A percentile compares a stretch with the other conserved stretches of the same genome.
Conservation (phyloP, 768 basidiomycete species). For the Boletus reticulatus region DNA sequence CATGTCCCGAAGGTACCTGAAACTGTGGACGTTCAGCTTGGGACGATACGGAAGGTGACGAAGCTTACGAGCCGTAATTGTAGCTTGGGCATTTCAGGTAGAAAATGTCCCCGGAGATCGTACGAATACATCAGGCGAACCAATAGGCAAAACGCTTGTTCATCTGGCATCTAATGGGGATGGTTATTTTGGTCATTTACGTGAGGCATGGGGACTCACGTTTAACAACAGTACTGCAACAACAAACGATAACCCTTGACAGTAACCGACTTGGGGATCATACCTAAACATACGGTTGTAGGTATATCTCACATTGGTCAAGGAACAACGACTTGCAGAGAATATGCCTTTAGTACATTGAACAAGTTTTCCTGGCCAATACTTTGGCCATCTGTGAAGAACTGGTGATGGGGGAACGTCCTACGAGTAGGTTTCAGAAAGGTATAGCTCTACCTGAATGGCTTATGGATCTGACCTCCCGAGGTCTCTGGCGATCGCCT, state of each 20-base stretch:
- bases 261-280: constrained; percentile 94
- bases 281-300: constrained; percentile 46
- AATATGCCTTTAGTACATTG: constrained; percentile 98
- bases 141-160: constrained; percentile 95
- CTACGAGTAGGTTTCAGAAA: constrained; percentile 36
- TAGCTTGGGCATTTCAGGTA: constrained; percentile 99
- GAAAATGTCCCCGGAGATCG: constrained; percentile 91
- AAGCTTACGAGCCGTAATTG: constrained; percentile 80
- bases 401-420: constrained; percentile 96
- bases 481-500: constrained; percentile 90
- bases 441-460: neutral
- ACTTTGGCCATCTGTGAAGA: constrained; percentile 92
- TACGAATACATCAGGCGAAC: constrained; percentile 96
- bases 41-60: neutral
- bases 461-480: constrained; percentile 53
- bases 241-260: constrained; percentile 95
- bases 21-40: constrained; percentile 41
- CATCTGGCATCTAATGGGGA: constrained; percentile 88
- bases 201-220: constrained; percentile 43
- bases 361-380: constrained; percentile 97
- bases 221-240: constrained; percentile 92
- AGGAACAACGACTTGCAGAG: constrained; percentile 54
- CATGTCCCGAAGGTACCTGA: constrained; percentile 44
- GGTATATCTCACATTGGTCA: neutral
- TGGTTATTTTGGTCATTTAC: neutral